Base-by-base conservation (phyloP, 169 alveolate species). In the Plasmodium cynomolgi region DNA sequence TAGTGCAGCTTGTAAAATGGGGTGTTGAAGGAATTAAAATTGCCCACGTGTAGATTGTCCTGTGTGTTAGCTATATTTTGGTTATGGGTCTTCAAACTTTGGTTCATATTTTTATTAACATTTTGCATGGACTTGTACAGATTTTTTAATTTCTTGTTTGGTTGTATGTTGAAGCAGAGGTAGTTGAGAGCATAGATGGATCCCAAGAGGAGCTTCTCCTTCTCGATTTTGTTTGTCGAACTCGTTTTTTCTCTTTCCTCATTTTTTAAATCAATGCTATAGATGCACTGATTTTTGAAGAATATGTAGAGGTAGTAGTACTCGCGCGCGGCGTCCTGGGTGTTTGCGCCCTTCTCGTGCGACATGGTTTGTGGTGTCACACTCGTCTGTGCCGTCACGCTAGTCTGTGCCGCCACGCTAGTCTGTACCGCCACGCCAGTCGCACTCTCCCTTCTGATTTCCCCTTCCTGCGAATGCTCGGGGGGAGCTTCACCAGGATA, bases 161-260 rank as follows among this genome's bases (percentile, higher is more conserved):
- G 94, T n/a, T 90, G 94, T 56, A 90, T 90, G 82, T 90, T 90
- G 82, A 71, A 90, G 74, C 94, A 90, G 50, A 90, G 50, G 72
- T 90, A 90, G 54, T 90, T 90, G 15, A 90, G 82, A 8, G 94
- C 94, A 80, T 90, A 90, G 41, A 90, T 90, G 23, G 94, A 90
- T 39, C 94, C 94, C 23, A 90, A 41, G 31, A 90, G 44, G 23
- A 90, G 74, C 23, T 90, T 90, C 33, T 90, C 94, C 20, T 54
- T 90, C 15, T 90, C 94, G 41, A 31, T 41, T 90, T 79, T 88
- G 33, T 31, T 88, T 62, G 47, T 26, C 33, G 82, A 62, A 33
- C 47, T 90, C 37, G 71, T 90, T 79, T 47, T 79, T 80, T 79
- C 90, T 37, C 83, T 34, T 47, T 75, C 85, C 81, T 90, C 73